Conservation (phyloP, 176 grass and related monocot genomes). For the Coix lacrymajobi region DNA sequence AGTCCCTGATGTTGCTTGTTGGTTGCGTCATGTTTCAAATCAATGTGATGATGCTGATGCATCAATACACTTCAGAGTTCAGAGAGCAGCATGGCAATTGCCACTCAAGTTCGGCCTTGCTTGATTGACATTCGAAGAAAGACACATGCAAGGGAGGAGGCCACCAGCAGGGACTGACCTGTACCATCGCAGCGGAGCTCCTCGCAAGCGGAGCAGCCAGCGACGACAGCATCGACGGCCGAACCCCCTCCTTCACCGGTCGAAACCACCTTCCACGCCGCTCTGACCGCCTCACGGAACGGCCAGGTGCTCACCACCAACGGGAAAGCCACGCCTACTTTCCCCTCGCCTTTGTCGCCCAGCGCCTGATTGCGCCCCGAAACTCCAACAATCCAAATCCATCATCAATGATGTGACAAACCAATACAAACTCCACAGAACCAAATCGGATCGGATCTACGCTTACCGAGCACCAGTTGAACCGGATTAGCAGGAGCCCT, state of each 20-base stretch:
- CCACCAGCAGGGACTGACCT: conserved; percentile 22
- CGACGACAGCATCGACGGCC: conserved; percentile 71
- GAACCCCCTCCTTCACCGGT: conserved; percentile 33
- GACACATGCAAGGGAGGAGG: background rate
- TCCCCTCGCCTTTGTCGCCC: background rate
- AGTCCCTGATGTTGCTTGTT: background rate
- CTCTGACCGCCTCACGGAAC: conserved; percentile 64
- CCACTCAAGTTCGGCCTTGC: background rate
- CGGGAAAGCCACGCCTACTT: conserved; percentile 25
- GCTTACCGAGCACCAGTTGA: conserved; percentile 21
- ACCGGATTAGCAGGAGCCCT: conserved; percentile 28
- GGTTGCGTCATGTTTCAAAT: background rate
- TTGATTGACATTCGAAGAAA: background rate
- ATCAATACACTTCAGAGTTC: background rate
- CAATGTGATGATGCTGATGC: background rate
- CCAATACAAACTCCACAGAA: background rate
- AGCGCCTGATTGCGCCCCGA: conserved; percentile 6
- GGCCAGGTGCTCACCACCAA: conserved; percentile 87
- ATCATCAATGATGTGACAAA: background rate
- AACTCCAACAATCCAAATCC: background rate
- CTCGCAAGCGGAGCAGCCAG: conserved; percentile 79
- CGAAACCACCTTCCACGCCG: conserved; percentile 54
- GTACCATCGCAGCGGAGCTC: conserved; percentile 86
- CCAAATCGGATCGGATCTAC: background rate
- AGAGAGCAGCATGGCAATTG: background rate